These are phyloP conservation scores for Candida sanyaensis DNA, from an alignment of 1,139 yeast genomes.

Conservation along the genomic window DNA sequence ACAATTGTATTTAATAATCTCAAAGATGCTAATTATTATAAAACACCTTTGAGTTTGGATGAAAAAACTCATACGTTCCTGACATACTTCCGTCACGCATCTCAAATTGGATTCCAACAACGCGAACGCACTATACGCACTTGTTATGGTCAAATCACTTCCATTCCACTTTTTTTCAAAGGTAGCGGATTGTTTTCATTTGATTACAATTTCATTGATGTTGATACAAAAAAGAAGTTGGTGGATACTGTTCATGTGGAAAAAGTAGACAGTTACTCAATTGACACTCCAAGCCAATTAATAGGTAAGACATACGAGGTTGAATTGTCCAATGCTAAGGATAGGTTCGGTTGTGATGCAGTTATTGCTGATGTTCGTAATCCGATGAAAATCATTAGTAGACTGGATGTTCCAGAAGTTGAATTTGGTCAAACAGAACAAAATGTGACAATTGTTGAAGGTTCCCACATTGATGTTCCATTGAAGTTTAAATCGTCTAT, in stretches of 20 bases:
- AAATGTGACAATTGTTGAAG: conserved; percentile 55
- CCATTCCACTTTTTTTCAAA: conserved; percentile 56
- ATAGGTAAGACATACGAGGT: conserved; percentile 74
- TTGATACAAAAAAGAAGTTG: conserved; percentile 30
- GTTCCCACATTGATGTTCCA: conserved; percentile 60
- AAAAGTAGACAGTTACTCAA: conserved; percentile 44
- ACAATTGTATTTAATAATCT: conserved; percentile 65
- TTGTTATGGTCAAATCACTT: conserved; percentile 42
- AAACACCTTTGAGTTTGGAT: conserved; percentile 32
- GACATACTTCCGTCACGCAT: conserved; percentile 54
- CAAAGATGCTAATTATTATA: conserved; percentile 55
- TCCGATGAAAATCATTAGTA: conserved; percentile 61
- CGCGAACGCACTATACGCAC: conserved; percentile 21
- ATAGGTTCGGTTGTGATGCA: conserved; percentile 74
- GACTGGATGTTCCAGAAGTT: conserved; percentile 61
- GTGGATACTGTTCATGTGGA: conserved; percentile 44
- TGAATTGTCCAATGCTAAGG: conserved; percentile 63
- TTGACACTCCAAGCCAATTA: conserved; percentile 55
- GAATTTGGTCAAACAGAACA: conserved; percentile 21
- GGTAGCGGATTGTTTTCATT: conserved; percentile 83
- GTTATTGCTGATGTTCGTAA: conserved; percentile 47
- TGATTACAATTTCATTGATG: conserved; percentile 54
- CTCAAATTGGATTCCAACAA: conserved; percentile 27
- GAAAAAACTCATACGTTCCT: conserved; percentile 43
- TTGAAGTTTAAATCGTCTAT: conserved; percentile 40